Evolutionary conservation across 169 alveolate genomes (phyloP).

Genomic region (Cryptosporidium felis): DNA sequence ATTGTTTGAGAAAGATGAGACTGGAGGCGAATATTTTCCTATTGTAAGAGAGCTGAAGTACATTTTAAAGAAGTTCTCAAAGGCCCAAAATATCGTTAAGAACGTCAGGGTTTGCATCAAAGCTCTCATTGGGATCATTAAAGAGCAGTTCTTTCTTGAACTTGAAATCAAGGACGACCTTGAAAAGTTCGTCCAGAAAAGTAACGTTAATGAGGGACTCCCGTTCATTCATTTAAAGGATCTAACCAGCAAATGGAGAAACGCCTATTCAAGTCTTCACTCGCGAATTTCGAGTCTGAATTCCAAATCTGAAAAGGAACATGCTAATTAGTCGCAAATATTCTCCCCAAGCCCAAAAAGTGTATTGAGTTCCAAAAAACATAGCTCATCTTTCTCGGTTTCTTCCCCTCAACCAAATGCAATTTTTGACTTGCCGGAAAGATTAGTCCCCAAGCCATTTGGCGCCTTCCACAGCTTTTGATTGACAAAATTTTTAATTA

Average conservation of each 20-base stretch:
- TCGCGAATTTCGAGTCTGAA: background rate
- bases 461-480: too few species aligned
- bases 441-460: too few species aligned
- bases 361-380: too few species aligned
- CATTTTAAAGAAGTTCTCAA: constrained; percentile 3
- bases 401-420: too few species aligned
- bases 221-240: constrained; percentile 56
- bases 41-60: constrained; percentile 20
- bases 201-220: constrained; percentile 5
- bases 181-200: background rate
- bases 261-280: constrained; percentile 18
- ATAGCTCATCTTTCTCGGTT: too few species aligned
- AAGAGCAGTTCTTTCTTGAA: constrained; percentile 60
- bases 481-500: too few species aligned
- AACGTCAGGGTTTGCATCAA: constrained; percentile 24
- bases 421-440: too few species aligned
- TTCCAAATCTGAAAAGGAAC: too few species aligned
- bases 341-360: too few species aligned
- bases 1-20: constrained; percentile 42
- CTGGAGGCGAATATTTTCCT: background rate
- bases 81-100: background rate
- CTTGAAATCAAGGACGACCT: background rate
- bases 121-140: constrained; percentile 18
- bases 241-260: constrained; percentile 66
- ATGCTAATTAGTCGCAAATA: background rate